These are phyloP conservation scores for Hygrophila difformis DNA, from an alignment of 257 asterid species.

Conservation along the genomic window DNA sequence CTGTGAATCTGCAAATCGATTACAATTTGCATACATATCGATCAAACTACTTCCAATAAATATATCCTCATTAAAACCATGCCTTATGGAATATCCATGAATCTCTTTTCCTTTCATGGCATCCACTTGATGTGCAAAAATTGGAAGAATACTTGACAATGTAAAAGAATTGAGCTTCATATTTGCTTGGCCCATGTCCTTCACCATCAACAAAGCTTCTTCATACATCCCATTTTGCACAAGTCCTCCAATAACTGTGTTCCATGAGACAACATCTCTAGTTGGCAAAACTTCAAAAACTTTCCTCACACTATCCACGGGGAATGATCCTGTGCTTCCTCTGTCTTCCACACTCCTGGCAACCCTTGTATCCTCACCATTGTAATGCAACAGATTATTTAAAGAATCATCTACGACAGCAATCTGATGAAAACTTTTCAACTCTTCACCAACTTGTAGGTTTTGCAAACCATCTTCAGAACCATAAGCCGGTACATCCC, in stretches of 20 bases:
- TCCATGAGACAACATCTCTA: constrained; percentile 92
- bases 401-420: constrained; percentile 3
- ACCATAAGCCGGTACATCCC: constrained; percentile 10
- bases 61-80: constrained; percentile 49
- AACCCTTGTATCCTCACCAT: constrained; percentile 7
- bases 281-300: constrained; percentile 64
- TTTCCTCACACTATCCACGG: constrained; percentile 42
- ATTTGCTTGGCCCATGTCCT: constrained; percentile 53
- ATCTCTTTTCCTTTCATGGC: constrained; percentile 73
- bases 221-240: constrained; percentile 42
- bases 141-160: constrained; percentile 62
- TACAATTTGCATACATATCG: constrained; percentile 82
- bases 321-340: constrained; percentile 24
- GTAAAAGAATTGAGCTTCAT: constrained; percentile 77
- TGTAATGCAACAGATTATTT: constrained; percentile 6
- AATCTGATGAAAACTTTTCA: constrained; percentile 14
- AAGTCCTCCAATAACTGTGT: constrained; percentile 64
- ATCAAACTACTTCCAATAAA: constrained; percentile 73
- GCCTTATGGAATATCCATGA: constrained; percentile 67
- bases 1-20: constrained; percentile 52
- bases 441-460: not conserved
- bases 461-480: not conserved
- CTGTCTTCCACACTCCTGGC: constrained; percentile 7
- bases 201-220: constrained; percentile 52
- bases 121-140: constrained; percentile 42